phyloP scores from a whole-genome alignment of 352 stramenopile genomes.

The Phytophthora megakarya region DNA sequence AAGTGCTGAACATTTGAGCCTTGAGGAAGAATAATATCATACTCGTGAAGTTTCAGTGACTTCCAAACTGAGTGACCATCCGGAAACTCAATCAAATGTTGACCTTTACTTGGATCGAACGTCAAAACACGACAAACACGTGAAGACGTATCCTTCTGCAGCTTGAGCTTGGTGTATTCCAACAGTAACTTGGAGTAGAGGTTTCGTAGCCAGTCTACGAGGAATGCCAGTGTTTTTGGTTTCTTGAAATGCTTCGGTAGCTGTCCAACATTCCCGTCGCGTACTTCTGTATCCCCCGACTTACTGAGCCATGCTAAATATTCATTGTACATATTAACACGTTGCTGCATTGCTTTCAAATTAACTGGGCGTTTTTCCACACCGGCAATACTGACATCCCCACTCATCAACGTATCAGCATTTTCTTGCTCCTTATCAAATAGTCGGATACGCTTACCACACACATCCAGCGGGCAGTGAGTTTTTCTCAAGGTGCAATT shows the following conservation, averaged over 20 bases:
- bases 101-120: conserved; percentile 32
- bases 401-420: conserved; percentile 26
- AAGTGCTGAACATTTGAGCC: conserved; percentile 6
- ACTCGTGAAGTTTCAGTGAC: conserved; percentile 45
- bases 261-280: not conserved
- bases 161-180: conserved; percentile 1
- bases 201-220: conserved; percentile 29
- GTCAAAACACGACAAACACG: conserved; percentile 49
- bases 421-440: conserved; percentile 32
- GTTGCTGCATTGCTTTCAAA: conserved; percentile 26
- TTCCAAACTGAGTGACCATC: conserved; percentile 60
- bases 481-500: conserved; percentile 46
- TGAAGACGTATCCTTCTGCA: conserved; percentile 16
- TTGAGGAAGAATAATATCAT: conserved; percentile 37
- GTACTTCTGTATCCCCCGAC: not conserved
- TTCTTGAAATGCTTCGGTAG: not conserved
- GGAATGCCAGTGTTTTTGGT: not conserved
- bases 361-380: conserved; percentile 5
- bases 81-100: conserved; percentile 60
- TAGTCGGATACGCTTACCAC: conserved; percentile 64
- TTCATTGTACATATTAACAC: conserved; percentile 10
- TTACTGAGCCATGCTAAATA: conserved; percentile 6
- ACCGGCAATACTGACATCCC: not conserved
- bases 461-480: conserved; percentile 63
- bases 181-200: conserved; percentile 9